Percentiles rank a stretch among this genome's conserved stretches.
These are phyloP conservation scores for Kwoniella dejecticola DNA, from an alignment of 768 basidiomycete species.

Conservation along the genomic window DNA sequence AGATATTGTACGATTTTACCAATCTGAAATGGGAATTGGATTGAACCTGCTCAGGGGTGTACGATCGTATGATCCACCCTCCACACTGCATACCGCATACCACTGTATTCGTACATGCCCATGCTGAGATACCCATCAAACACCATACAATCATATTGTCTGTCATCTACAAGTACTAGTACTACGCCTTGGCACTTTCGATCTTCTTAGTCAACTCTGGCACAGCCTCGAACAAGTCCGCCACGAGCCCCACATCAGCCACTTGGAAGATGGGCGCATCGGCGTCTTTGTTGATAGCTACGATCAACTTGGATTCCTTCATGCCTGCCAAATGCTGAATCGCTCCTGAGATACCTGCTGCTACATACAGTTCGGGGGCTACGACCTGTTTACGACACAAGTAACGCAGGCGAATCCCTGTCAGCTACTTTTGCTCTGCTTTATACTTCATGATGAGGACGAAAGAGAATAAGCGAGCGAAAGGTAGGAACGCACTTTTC, in stretches of 20 bases:
- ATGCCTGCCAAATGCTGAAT: slow-evolving; percentile 99
- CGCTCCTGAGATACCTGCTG: slow-evolving; percentile 94
- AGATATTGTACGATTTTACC: no score
- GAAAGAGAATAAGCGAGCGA: not conserved
- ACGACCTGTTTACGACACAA: no score
- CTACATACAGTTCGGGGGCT: slow-evolving; percentile 93
- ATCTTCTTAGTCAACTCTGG: slow-evolving; percentile 88
- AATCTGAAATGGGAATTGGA: no score
- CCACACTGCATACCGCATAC: no score
- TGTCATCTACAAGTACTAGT: no score
- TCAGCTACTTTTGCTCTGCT: not conserved
- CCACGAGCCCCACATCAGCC: slow-evolving; percentile 91
- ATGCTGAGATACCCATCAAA: no score
- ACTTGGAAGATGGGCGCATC: slow-evolving; percentile 99
- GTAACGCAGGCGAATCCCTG: not conserved
- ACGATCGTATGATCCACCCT: no score
- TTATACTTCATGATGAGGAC: no score
- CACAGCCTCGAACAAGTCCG: slow-evolving; percentile 87
- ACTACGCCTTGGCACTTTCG: slow-evolving; percentile 59
- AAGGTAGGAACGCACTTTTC: slow-evolving; percentile 61
- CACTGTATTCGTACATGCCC: no score
- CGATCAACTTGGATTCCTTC: slow-evolving; percentile 98
- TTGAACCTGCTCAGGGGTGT: no score
- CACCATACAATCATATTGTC: no score
- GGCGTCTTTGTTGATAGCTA: slow-evolving; percentile 97